Base-by-base conservation (phyloP, 1,139 yeast genomes). In the Saccharomycopsis phalli region DNA sequence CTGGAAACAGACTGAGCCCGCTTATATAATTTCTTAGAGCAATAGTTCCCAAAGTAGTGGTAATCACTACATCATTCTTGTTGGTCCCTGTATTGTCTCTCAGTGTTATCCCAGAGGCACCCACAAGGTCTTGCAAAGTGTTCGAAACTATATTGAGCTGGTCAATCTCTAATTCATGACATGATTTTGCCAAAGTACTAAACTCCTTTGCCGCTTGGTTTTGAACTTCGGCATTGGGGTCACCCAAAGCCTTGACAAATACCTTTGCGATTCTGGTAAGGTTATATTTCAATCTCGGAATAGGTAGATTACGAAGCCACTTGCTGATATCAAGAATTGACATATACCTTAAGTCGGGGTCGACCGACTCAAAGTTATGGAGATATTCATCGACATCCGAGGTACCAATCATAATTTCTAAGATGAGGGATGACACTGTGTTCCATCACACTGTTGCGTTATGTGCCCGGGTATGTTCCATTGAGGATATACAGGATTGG, bases 321-420 rank as follows among this genome's bases (percentile, higher is more conserved):
- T 70, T 72, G 51, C 72, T 74, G 51, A 84, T 68, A 54, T 86
- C 95, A 51, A 75, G 82, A 47, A 84, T 64, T 2, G 91, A 94
- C 95, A 86, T 86, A 59, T 78, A 84, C 54, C 95, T 68, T 50
- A 81, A 65, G 55, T 86, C 95, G 3, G 93, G 82, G 53, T 86
- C 95, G 19, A 80, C 79, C 50, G 76, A 82, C 39, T 65, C 8
- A n/a, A 26, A 14, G 14, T 26, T 26, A 4, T 26, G 14, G n/a
- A 26, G n/a, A n/a, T n/a, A n/a, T n/a, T n/a, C n/a, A n/a, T n/a
- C n/a, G n/a, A n/a, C n/a, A n/a, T n/a, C n/a, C n/a, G n/a, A n/a
- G n/a, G n/a, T n/a, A n/a, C n/a, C n/a, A n/a, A n/a, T n/a, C n/a
- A n/a, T n/a, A n/a, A n/a, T n/a, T n/a, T n/a, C n/a, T n/a, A n/a